Percentiles rank a stretch among this genome's conserved stretches.
These are phyloP conservation scores for Boletus calvinii DNA, from an alignment of 1,284 basidiomycete genomes.

Conservation along the genomic window DNA sequence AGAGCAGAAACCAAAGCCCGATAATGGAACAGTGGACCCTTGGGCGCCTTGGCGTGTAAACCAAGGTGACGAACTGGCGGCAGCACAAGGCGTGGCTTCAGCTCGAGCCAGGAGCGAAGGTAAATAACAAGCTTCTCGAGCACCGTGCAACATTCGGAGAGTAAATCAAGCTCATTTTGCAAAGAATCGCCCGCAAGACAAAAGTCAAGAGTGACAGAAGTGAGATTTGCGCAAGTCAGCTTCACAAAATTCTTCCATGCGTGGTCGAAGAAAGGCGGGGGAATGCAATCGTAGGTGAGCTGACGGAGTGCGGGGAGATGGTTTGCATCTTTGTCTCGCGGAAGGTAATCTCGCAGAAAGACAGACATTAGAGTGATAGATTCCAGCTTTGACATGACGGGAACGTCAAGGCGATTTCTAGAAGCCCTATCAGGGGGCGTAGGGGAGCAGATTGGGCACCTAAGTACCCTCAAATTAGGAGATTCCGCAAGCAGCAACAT, in stretches of 20 bases:
- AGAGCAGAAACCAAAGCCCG: constrained; percentile 24
- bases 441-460: constrained; percentile 32
- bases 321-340: constrained; percentile 28
- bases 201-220: constrained; percentile 31
- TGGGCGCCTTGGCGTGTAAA: constrained; percentile 21
- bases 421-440: constrained; percentile 24
- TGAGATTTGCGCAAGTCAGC: constrained; percentile 28
- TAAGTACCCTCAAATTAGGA: constrained; percentile 31
- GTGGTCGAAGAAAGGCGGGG: constrained; percentile 31
- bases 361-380: constrained; percentile 31
- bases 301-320: constrained; percentile 31
- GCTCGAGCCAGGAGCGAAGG: constrained; percentile 26
- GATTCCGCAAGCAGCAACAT: constrained; percentile 28
- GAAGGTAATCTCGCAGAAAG: constrained; percentile 34
- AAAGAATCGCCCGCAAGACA: constrained; percentile 26
- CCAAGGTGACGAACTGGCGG: constrained; percentile 27
- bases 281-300: constrained; percentile 35
- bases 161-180: constrained; percentile 27
- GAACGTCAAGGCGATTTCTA: constrained; percentile 22
- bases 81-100: constrained; percentile 20
- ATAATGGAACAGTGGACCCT: constrained; percentile 15
- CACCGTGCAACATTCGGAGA: constrained; percentile 26
- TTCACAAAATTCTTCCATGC: constrained; percentile 30
- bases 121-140: constrained; percentile 29
- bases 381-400: constrained; percentile 30